These are phyloP conservation scores for Coelomomyces lativittatus DNA, from an alignment of 371 early-diverging fungal genomes.

Conservation along the genomic window DNA sequence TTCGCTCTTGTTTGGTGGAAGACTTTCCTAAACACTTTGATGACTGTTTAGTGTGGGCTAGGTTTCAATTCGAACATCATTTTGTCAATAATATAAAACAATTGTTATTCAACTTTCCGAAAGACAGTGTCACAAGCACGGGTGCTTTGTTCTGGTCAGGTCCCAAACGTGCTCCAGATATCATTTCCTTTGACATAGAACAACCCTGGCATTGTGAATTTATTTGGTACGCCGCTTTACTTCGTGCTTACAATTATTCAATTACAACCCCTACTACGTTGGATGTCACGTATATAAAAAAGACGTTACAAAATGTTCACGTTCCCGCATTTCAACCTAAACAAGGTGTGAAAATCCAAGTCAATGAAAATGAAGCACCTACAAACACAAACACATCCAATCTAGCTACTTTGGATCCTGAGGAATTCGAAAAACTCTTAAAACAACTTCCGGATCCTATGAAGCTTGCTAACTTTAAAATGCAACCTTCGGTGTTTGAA, in stretches of 20 bases:
- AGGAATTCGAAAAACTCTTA: slow-evolving; percentile 48
- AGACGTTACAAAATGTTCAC: slow-evolving; percentile 41
- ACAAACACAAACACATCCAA: not conserved
- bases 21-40: slow-evolving; percentile 67
- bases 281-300: slow-evolving; percentile 37
- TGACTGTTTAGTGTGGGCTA: slow-evolving; percentile 82
- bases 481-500: slow-evolving; percentile 85
- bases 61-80: slow-evolving; percentile 75
- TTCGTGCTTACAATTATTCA: slow-evolving; percentile 89
- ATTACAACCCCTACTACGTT: slow-evolving; percentile 53
- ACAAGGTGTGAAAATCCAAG: slow-evolving; percentile 89
- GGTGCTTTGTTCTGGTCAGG: slow-evolving; percentile 98
- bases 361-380: slow-evolving; percentile 59
- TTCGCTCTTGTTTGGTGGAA: slow-evolving; percentile 51
- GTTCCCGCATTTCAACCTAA: slow-evolving; percentile 78
- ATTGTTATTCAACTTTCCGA: slow-evolving; percentile 86
- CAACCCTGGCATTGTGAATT: slow-evolving; percentile 77
- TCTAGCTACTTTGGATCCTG: slow-evolving; percentile 14
- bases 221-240: slow-evolving; percentile 74
- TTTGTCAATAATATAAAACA: slow-evolving; percentile 82
- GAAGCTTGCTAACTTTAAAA: slow-evolving; percentile 50
- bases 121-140: slow-evolving; percentile 74
- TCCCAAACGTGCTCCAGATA: slow-evolving; percentile 89
- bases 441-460: slow-evolving; percentile 51
- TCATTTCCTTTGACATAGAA: slow-evolving; percentile 58